phyloP scores from a whole-genome alignment of 306 rosid genomes.

The Lotus japonicus region DNA sequence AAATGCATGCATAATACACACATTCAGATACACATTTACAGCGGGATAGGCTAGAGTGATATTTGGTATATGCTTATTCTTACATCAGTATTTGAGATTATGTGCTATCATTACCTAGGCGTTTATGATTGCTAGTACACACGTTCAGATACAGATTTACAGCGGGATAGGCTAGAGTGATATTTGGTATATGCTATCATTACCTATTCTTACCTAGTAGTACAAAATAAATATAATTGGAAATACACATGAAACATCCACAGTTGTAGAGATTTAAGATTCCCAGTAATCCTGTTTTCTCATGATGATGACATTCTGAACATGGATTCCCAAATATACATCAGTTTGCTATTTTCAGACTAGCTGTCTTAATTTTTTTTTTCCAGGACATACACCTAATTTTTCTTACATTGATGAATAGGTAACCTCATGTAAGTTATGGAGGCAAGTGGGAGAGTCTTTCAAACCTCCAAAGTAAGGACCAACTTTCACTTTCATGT shows the following conservation, averaged over 20 bases:
- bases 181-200: background rate
- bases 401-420: slow-evolving; percentile 31
- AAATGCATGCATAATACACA: background rate
- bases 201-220: too few species aligned
- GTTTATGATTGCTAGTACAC: background rate
- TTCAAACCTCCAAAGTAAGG: slow-evolving; percentile 98
- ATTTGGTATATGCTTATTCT: background rate
- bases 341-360: slow-evolving; percentile 11
- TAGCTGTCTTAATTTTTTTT: background rate
- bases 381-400: slow-evolving; percentile 21
- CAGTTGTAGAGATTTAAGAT: background rate
- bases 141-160: too few species aligned
- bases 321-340: background rate
- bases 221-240: background rate
- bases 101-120: background rate
- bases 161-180: background rate
- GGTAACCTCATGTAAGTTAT: slow-evolving; percentile 95
- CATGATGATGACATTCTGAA: background rate
- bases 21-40: background rate
- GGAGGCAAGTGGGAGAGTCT: slow-evolving; percentile 99
- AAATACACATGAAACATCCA: background rate
- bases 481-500: slow-evolving; percentile 7
- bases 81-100: background rate
- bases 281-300: background rate
- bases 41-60: background rate